phyloP scores from a whole-genome alignment of 176 grass and related monocot species.

The Oryza brachyantha region DNA sequence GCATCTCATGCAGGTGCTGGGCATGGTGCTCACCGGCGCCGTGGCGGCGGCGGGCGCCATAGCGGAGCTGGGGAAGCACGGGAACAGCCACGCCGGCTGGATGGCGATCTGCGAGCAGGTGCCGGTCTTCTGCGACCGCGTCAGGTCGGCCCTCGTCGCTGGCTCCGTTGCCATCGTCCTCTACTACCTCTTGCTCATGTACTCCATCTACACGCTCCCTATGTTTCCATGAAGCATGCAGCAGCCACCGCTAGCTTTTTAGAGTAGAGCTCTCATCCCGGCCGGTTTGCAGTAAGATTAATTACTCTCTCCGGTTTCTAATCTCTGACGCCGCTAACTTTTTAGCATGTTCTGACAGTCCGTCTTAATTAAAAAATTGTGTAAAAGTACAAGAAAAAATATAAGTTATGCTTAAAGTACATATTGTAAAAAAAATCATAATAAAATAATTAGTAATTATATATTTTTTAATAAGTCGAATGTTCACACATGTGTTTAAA shows the following conservation, averaged over 20 bases:
- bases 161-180: conserved; percentile 38
- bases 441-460: no score
- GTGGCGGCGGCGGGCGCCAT: conserved; percentile 41
- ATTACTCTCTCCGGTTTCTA: no score
- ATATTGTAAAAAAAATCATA: no score
- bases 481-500: no score
- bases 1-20: conserved; percentile 26
- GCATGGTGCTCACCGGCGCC: conserved; percentile 60
- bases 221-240: conserved; percentile 27
- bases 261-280: not conserved
- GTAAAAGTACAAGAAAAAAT: no score
- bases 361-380: no score
- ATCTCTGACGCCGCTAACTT: no score
- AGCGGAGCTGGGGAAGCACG: conserved; percentile 61
- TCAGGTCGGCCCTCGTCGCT: conserved; percentile 50
- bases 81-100: conserved; percentile 70
- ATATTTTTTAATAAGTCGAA: no score
- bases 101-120: conserved; percentile 57
- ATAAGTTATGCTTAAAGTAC: no score
- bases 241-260: not conserved
- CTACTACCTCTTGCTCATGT: conserved; percentile 33
- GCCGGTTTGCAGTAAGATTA: no score
- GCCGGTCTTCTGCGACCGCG: conserved; percentile 51
- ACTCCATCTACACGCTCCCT: conserved; percentile 36
- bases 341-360: no score